Base-by-base conservation (phyloP, 805 yeast species). In the Candida nanaspora region DNA sequence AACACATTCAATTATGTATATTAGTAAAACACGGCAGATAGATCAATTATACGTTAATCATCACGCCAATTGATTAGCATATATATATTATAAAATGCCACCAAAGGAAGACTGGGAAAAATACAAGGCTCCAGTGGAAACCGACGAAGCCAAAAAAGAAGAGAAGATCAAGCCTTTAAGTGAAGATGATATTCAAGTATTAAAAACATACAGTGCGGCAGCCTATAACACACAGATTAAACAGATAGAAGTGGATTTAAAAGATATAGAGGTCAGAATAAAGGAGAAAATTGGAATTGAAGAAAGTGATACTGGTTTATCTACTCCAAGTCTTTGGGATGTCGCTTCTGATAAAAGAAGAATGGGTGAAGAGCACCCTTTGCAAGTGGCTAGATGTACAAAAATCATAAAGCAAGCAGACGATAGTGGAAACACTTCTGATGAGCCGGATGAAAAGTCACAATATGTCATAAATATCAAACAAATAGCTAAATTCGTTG, bases 91-190 rank as follows among this genome's bases (percentile, higher is more conserved):
- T 8, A 25, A 20, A 34, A 89, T 89, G 97, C 89, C 97, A 46
- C 96, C 97, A 52, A 93, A 88, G 71, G 93, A 88, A 42, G 95
- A 93, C 63, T 93, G 99, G 99, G 99, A 94, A 60, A 93, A 93
- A 63, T 87, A 86, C 66, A 82, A 80, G 60, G 83, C 93, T 39
- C 95, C 96, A n/a, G 73, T 70, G 35, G 96, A 84, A 49, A 45
- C 33, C 10, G 80, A 72, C 29, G 74, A 68, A 15, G 70, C 72
- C 42, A 69, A 69, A 41, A 68, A 71, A 39, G 87, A 81, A 38
- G 87, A 81, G 44, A 81, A 86, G 50, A 81, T 85, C 51, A 78
- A 75, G 32, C 98, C 98, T 9, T 74, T 93, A 51, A 74, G 88
- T 44, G 99, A 93, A 61, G 96, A 95, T 36, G 99, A 93, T 63